These are phyloP conservation scores for Trichoderma brevicompactum DNA, from an alignment of 2,329 filamentous ascomycete genomes.

Conservation along the genomic window DNA sequence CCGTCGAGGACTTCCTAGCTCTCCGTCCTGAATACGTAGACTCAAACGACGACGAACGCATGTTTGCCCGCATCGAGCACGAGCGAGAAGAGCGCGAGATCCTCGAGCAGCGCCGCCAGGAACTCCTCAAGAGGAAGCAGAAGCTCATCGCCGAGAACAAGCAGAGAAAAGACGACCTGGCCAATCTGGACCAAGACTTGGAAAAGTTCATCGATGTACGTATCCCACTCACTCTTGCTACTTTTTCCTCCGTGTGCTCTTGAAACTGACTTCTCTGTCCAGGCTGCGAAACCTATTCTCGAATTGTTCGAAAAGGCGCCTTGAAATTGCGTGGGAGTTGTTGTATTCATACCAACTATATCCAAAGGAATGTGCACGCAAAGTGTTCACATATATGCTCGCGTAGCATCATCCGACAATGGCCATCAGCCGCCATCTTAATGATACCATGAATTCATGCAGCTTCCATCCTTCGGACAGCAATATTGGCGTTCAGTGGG, in stretches of 20 bases:
- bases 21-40: constrained; percentile 75
- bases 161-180: constrained; percentile 89
- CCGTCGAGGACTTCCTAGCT: constrained; percentile 78
- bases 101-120: constrained; percentile 81
- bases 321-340: constrained; percentile 38
- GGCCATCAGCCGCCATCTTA: not conserved
- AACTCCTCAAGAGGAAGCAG: constrained; percentile 68
- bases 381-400: not conserved
- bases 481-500: no score
- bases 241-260: not conserved
- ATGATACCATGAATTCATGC: constrained; percentile 4
- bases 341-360: not conserved
- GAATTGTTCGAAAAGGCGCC: constrained; percentile 79
- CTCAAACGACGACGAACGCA: constrained; percentile 77
- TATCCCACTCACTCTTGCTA: not conserved
- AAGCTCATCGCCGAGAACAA: constrained; percentile 76
- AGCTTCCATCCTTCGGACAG: not conserved
- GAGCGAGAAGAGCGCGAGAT: constrained; percentile 83
- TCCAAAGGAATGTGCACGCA: not conserved
- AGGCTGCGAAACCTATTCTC: constrained; percentile 88
- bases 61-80: constrained; percentile 88
- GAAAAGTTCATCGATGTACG: constrained; percentile 91
- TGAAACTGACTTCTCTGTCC: constrained; percentile 32
- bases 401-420: not conserved
- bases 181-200: constrained; percentile 86